Evolutionary conservation across 2,329 filamentous ascomycete species (phyloP).

Genomic region (Rutstroemia sp.): DNA sequence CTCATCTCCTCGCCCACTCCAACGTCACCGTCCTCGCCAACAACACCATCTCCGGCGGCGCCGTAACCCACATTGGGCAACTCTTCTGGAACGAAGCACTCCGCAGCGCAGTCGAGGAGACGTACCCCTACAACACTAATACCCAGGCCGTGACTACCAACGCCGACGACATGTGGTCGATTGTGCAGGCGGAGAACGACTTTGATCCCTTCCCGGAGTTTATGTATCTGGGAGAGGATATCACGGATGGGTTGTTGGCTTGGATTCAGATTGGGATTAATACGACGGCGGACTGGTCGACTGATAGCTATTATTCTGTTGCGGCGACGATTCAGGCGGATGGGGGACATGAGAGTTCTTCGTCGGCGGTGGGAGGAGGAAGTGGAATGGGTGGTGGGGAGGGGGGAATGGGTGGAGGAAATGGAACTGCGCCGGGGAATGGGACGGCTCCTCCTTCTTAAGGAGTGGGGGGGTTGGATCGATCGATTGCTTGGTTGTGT

Average conservation of each 20-base stretch:
- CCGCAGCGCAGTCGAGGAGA: slow-evolving; percentile 38
- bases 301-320: slow-evolving; percentile 13
- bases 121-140: slow-evolving; percentile 37
- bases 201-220: slow-evolving; percentile 47
- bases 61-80: slow-evolving; percentile 48
- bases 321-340: slow-evolving; percentile 15
- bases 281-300: slow-evolving; percentile 22
- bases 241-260: slow-evolving; percentile 39
- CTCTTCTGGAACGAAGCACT: slow-evolving; percentile 52
- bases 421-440: not conserved
- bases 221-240: slow-evolving; percentile 41
- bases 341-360: slow-evolving; percentile 13
- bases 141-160: slow-evolving; percentile 39
- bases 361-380: not conserved
- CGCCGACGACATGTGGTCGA: slow-evolving; percentile 35
- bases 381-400: not conserved
- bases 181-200: slow-evolving; percentile 39
- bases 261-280: slow-evolving; percentile 43
- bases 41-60: slow-evolving; percentile 39
- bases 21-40: slow-evolving; percentile 25
- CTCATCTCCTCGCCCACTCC: slow-evolving; percentile 36
- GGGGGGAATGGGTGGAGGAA: not conserved
- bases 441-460: not conserved
- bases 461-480: not conserved
- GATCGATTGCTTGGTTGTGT: too few species aligned